phyloP scores from a whole-genome alignment of 805 yeast species.

The Pichia nakasei region DNA sequence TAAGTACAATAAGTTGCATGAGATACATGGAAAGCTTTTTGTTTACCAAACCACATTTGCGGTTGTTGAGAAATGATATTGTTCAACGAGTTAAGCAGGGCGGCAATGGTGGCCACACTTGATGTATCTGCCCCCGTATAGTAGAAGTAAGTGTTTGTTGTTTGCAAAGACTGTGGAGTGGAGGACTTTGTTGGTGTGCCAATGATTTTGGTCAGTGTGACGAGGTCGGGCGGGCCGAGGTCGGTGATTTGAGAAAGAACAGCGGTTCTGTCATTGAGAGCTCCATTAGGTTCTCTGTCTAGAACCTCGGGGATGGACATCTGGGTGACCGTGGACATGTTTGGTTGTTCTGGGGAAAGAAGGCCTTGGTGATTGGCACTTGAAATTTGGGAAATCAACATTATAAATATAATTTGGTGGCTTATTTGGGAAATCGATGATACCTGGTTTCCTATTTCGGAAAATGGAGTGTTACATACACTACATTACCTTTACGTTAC shows the following conservation, averaged over 20 bases:
- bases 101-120: conserved; percentile 70
- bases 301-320: conserved; percentile 24
- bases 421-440: no score
- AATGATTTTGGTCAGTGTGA: conserved; percentile 35
- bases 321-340: neutral
- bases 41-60: conserved; percentile 77
- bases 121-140: conserved; percentile 71
- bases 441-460: no score
- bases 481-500: no score
- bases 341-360: neutral
- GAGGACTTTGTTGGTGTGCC: conserved; percentile 18
- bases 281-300: conserved; percentile 41
- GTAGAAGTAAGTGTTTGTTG: conserved; percentile 64
- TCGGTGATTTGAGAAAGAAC: conserved; percentile 52
- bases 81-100: conserved; percentile 59
- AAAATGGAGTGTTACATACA: no score
- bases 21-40: conserved; percentile 60
- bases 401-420: neutral
- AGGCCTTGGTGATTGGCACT: neutral
- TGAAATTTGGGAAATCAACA: neutral
- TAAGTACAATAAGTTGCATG: conserved; percentile 61
- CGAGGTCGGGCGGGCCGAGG: conserved; percentile 65
- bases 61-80: conserved; percentile 51
- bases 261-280: conserved; percentile 55
- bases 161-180: conserved; percentile 11